Base-by-base conservation (phyloP, 1,139 yeast species). In the Pichiaceae sp. region DNA sequence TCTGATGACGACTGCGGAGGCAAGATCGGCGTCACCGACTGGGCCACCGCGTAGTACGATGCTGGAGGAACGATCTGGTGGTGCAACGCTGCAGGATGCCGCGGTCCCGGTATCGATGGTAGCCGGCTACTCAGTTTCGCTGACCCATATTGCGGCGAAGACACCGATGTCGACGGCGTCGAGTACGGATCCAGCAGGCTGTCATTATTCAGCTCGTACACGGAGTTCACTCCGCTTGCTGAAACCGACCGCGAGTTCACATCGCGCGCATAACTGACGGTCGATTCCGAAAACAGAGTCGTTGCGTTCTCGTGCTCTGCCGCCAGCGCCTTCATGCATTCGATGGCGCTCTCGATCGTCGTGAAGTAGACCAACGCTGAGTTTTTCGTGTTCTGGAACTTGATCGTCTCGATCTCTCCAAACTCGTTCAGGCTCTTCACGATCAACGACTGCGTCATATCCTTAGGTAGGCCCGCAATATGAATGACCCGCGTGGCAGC, bases 401-500 rank as follows among this genome's bases (percentile, higher is more conserved):
- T 84, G 50, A 89, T 68, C 36, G 79, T 82, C 57, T 87, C 96
- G 44, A 89, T 79, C 36, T 76, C 76, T 29, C 97, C 97, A 60
- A 76, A 85, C 38, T 72, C 74, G 19, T 72, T 63, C 44, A 89
- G 69, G 54, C 83, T 95, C 16, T 70, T 68, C 30, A 75, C 60
- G 44, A 89, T 66, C 20, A 19, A 8, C 14, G 41, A 57, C 40
- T 33, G 83, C 17, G 83, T 66, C 36, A 81, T 65, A 33, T 65
- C 64, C 40, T 67, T 65, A 34, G 75, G 75, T 38, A 87, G 64
- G 49, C 76, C 77, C 18, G 95, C 94, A 43, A 91, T 68, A 55
- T 83, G 87, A 16, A 91, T 94, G 51, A 85, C 84, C 61, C 97
- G 73, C 4, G 96, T 84, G 8, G 97, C 97, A 28, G 89, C 87